Evolutionary conservation across 805 yeast species (phyloP), one percentile per base, ranked within the genome.

Genomic region (Metschnikowia gruessii): DNA sequence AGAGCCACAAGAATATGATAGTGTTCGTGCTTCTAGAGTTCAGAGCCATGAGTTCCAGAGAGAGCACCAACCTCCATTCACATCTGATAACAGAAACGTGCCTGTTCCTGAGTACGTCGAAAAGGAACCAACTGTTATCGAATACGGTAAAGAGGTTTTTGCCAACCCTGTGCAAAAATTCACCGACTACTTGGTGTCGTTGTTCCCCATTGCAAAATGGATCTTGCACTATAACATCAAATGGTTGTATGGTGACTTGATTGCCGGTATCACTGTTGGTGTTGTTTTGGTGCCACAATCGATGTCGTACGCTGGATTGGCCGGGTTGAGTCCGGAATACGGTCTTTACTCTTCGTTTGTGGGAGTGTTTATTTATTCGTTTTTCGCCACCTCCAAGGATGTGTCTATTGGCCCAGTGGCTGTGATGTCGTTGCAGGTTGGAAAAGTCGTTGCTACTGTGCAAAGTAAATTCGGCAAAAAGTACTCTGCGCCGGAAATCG

Each of bases 321-420:
- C 97, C 5, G 82, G 86, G 4, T 75, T 91, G 50, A 74, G 82
- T 4, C 81, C 96, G 5, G 85, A 90, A 64, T 91, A 83, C 58
- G 97, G 97, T 41, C 77, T 91, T 39, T 91, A 91, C 67, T 87
- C 97, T 12, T 87, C 95, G 0, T 91, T 91, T 60, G 83, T 91
- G 39, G 97, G 97, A 61, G 95, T 90, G 11, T 77, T 89, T 60
- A 80, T 86, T 43, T 91, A 91, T 65, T 85, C 95, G 41, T 78
- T 91, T 58, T 91, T 91, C 68, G 97, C 97, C 12, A 91, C 97
- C 12, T 86, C 95, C 19, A 91, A 91, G 66, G 97, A 91, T 74
- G 96, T 91, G 32, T 85, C 95, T 50, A 90, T 91, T 58, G 97
- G 97, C 22, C 97, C 97, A 10, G 97, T 91, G 31, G 97, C 97